These are phyloP conservation scores for Boletus hoseneyae DNA, from an alignment of 1,284 basidiomycete species.

Conservation along the genomic window DNA sequence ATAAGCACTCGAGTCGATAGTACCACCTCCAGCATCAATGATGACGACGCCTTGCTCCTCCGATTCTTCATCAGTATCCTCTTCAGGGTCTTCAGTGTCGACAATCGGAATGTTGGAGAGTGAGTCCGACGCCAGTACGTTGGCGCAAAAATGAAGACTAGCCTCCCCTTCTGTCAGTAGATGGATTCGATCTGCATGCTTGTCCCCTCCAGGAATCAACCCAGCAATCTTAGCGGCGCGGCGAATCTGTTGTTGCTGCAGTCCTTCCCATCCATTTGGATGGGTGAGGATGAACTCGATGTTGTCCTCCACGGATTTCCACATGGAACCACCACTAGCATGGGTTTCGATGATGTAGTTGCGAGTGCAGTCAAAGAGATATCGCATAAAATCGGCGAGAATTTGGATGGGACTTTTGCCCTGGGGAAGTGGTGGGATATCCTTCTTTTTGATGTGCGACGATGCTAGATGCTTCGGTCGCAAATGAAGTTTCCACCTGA, in stretches of 20 bases:
- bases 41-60: constrained; percentile 43
- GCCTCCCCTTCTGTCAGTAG: constrained; percentile 53
- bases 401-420: constrained; percentile 44
- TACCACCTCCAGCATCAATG: constrained; percentile 31
- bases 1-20: constrained; percentile 54
- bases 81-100: constrained; percentile 11
- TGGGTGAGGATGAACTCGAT: constrained; percentile 40
- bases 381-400: constrained; percentile 49
- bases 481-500: constrained; percentile 59
- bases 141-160: constrained; percentile 44
- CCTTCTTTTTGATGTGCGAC: constrained; percentile 17
- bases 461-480: constrained; percentile 33
- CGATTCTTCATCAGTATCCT: constrained; percentile 7
- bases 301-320: constrained; percentile 32
- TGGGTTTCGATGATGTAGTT: constrained; percentile 48
- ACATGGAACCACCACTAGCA: constrained; percentile 37
- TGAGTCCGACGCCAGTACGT: constrained; percentile 19
- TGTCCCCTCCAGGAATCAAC: constrained; percentile 11
- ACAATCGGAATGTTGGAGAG: constrained; percentile 19
- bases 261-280: constrained; percentile 45
- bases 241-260: constrained; percentile 24
- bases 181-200: constrained; percentile 33
- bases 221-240: constrained; percentile 21
- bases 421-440: constrained; percentile 44
- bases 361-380: constrained; percentile 44